Evolutionary conservation across 1,284 basidiomycete species (phyloP).

Genomic region (Rhodotorula sp.): DNA sequence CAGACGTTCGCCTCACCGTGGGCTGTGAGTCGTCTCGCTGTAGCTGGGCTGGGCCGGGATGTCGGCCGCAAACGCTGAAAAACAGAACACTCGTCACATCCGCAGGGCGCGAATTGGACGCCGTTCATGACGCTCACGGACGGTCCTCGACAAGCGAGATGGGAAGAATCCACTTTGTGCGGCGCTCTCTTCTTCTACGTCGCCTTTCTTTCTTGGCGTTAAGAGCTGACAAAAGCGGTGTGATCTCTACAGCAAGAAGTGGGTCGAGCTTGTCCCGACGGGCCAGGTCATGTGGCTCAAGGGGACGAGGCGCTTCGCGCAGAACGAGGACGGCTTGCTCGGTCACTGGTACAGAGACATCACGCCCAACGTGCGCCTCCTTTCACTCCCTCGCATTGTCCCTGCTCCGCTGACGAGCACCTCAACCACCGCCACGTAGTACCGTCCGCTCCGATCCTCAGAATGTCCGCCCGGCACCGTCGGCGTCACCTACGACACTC

Average conservation of each 20-base stretch:
- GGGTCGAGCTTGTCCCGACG: slow-evolving; percentile 56
- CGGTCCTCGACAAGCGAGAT: slow-evolving; percentile 18
- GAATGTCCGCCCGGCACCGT: slow-evolving; percentile 45
- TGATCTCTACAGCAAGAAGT: slow-evolving; percentile 51
- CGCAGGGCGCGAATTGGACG: slow-evolving; percentile 65
- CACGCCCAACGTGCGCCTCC: slow-evolving; percentile 54
- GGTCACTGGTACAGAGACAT: slow-evolving; percentile 58
- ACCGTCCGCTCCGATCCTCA: slow-evolving; percentile 47
- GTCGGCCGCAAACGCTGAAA: accelerated
- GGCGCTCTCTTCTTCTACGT: slow-evolving; percentile 5
- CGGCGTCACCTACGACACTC: slow-evolving; percentile 49
- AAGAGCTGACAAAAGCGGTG: slow-evolving; percentile 45
- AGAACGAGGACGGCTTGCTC: slow-evolving; percentile 30
- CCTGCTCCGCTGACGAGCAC: neutral
- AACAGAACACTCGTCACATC: neutral
- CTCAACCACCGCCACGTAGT: slow-evolving; percentile 45
- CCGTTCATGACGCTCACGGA: slow-evolving; percentile 51
- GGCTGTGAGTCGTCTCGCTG: slow-evolving; percentile 55
- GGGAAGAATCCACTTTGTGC: slow-evolving; percentile 31
- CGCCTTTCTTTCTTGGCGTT: neutral
- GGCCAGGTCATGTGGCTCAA: slow-evolving; percentile 54
- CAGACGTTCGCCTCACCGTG: slow-evolving; percentile 67
- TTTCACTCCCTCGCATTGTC: neutral
- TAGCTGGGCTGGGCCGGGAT: neutral
- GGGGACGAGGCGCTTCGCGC: slow-evolving; percentile 14